Evolutionary conservation across 2,329 filamentous ascomycete genomes (phyloP).

Genomic region (Tolypocladium capitatum): DNA sequence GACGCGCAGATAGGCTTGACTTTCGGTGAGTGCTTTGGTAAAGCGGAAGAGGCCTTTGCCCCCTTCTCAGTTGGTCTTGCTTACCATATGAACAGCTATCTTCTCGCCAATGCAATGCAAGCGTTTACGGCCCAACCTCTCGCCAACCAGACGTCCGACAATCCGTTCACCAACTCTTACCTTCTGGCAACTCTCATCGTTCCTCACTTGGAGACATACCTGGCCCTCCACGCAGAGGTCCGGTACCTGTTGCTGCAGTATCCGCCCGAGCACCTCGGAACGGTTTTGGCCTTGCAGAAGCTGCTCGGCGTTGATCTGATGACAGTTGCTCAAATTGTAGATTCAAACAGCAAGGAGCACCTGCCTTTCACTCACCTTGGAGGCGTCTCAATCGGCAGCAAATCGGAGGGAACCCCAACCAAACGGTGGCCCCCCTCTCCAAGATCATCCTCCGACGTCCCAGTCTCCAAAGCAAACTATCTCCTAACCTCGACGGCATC

Average conservation of each 20-base stretch:
- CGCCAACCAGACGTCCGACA: conserved; percentile 35
- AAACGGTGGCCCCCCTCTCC: conserved; percentile 10
- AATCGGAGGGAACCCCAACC: conserved; percentile 10
- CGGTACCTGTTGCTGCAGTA: conserved; percentile 48
- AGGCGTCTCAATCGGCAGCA: conserved; percentile 16
- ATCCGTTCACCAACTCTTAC: conserved; percentile 39
- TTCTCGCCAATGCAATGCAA: conserved; percentile 49
- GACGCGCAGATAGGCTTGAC: conserved; percentile 43
- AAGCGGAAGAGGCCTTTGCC: too few species aligned
- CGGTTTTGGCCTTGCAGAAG: conserved; percentile 42
- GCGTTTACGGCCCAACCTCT: conserved; percentile 38
- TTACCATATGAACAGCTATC: conserved; percentile 29
- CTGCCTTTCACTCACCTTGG: conserved; percentile 26
- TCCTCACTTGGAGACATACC: conserved; percentile 46
- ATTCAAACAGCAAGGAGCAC: conserved; percentile 24
- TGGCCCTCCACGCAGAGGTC: conserved; percentile 37
- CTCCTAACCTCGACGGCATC: conserved; percentile 42
- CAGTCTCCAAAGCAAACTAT: conserved; percentile 41
- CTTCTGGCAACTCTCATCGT: conserved; percentile 45
- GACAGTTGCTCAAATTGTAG: conserved; percentile 45
- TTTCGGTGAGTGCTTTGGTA: conserved; percentile 32
- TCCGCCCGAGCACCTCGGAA: conserved; percentile 40
- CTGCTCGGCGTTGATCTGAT: conserved; percentile 42
- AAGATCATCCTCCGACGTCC: conserved; percentile 15
- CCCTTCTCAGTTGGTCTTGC: background rate